These are phyloP conservation scores for Phytophthora pini DNA, from an alignment of 352 stramenopile species.

Conservation along the genomic window DNA sequence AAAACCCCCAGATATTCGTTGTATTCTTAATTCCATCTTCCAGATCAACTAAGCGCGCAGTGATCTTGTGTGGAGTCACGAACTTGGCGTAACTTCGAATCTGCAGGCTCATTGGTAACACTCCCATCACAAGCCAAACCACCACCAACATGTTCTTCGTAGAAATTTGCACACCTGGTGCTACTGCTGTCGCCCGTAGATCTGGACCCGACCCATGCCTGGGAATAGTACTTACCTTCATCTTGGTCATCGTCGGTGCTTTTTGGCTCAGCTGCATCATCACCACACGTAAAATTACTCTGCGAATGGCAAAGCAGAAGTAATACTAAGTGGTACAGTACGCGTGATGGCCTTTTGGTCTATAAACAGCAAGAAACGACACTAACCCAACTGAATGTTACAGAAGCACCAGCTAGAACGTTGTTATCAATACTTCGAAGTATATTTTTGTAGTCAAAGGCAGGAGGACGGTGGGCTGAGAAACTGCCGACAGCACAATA, in stretches of 20 bases:
- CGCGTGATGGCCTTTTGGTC: too few species aligned
- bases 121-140: constrained; percentile 19
- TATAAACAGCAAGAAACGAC: too few species aligned
- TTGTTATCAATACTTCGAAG: too few species aligned
- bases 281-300: too few species aligned
- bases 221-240: background rate
- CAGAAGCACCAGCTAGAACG: too few species aligned
- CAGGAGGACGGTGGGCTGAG: too few species aligned
- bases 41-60: constrained; percentile 6
- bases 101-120: constrained; percentile 39
- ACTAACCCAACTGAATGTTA: too few species aligned
- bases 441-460: too few species aligned
- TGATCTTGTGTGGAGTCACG: constrained; percentile 24
- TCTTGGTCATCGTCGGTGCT: background rate
- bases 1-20: constrained; percentile 10
- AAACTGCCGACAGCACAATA: too few species aligned
- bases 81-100: constrained; percentile 30
- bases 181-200: background rate
- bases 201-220: constrained; percentile 1
- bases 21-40: background rate
- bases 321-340: background rate
- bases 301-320: too few species aligned
- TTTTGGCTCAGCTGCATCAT: background rate
- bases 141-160: constrained; percentile 8
- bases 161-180: background rate